phyloP scores from a whole-genome alignment of 1,139 yeast genomes.

The Yamadazyma triangularis region DNA sequence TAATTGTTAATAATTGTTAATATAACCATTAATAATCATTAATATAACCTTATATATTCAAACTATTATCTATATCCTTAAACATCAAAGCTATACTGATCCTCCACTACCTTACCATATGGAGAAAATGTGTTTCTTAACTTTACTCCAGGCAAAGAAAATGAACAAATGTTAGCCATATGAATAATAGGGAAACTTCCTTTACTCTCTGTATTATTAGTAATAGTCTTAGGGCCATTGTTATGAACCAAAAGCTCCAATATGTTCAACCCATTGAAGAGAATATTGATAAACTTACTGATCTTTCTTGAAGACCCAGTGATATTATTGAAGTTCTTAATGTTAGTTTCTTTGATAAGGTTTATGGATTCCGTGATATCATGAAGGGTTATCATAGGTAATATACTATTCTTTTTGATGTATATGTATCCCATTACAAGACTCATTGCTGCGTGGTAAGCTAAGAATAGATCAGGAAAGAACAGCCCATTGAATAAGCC shows the following conservation, averaged over 20 bases:
- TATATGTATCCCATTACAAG: constrained; percentile 6
- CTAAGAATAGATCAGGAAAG: constrained; percentile 7
- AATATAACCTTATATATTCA: too few relatives aligned
- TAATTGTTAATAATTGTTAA: too few relatives aligned
- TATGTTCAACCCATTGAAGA: constrained; percentile 8
- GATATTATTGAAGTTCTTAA: constrained; percentile 1
- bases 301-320: constrained; percentile 8
- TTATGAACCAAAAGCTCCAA: constrained; percentile 3
- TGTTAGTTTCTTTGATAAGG: constrained; percentile 3
- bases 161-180: constrained; percentile 3
- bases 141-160: too few relatives aligned
- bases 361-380: constrained; percentile 4
- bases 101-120: too few relatives aligned
- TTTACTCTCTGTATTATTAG: constrained; percentile 12
- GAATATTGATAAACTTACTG: constrained; percentile 5
- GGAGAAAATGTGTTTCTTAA: too few relatives aligned
- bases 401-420: constrained; percentile 1
- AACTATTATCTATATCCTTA: too few relatives aligned
- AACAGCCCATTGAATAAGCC: constrained; percentile 6
- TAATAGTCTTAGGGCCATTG: background rate
- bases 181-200: constrained; percentile 2
- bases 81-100: too few relatives aligned
- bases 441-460: constrained; percentile 8
- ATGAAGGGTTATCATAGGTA: background rate
- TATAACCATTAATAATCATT: too few relatives aligned